These are phyloP conservation scores for Arthrobotrys sphaeroides DNA, from an alignment of 2,329 filamentous ascomycete species.

Conservation along the genomic window DNA sequence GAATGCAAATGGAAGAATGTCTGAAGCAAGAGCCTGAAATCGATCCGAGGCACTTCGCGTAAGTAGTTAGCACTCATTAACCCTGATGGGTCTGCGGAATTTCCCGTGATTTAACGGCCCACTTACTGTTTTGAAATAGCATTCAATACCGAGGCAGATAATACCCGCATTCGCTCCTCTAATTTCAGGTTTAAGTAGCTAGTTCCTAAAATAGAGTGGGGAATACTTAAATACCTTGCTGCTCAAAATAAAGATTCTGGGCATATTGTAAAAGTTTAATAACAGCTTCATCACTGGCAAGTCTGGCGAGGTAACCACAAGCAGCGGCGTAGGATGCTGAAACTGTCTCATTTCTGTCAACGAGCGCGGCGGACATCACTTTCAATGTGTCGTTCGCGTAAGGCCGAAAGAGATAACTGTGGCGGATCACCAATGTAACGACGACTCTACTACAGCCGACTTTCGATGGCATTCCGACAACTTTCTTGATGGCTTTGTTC, in stretches of 20 bases:
- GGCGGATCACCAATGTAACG: constrained; percentile 82
- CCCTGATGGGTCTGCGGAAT: neutral
- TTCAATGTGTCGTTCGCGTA: constrained; percentile 80
- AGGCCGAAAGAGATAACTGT: constrained; percentile 76
- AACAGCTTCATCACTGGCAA: constrained; percentile 66
- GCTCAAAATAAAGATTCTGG: constrained; percentile 78
- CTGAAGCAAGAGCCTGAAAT: constrained; percentile 78
- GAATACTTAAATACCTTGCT: constrained; percentile 76
- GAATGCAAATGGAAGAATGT: constrained; percentile 86
- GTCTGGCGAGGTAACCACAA: constrained; percentile 81
- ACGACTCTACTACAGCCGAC: constrained; percentile 88
- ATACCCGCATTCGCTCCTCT: constrained; percentile 55
- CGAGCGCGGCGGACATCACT: constrained; percentile 79
- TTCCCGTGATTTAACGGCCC: neutral
- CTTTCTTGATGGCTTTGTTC: constrained; percentile 81
- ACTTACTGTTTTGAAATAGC: constrained; percentile 75
- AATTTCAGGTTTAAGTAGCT: constrained; percentile 17
- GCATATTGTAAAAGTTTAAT: constrained; percentile 67
- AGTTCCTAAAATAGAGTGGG: constrained; percentile 70
- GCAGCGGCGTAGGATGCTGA: constrained; percentile 87
- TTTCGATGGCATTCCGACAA: constrained; percentile 91
- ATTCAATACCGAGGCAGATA: constrained; percentile 77
- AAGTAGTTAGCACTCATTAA: neutral
- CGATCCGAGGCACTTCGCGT: constrained; percentile 75
- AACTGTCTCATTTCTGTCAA: constrained; percentile 94